These are phyloP conservation scores for Penicillium odoratum DNA, from an alignment of 495 filamentous ascomycete species.

Conservation along the genomic window DNA sequence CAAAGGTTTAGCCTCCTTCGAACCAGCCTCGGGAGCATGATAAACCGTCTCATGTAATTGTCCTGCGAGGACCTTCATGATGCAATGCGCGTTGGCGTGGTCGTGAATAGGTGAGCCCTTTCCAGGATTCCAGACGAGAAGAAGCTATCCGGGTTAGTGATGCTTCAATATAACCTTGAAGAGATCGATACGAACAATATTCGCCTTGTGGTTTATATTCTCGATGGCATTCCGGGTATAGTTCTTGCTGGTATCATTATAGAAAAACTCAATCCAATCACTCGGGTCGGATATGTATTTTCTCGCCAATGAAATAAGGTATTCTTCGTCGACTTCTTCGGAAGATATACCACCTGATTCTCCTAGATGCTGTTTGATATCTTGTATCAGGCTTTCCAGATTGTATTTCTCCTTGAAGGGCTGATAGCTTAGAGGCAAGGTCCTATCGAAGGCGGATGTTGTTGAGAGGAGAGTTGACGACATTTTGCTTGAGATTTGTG, in stretches of 20 bases:
- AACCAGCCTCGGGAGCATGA: constrained; percentile 54
- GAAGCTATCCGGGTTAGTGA: constrained; percentile 50
- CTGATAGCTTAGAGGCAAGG: constrained; percentile 19
- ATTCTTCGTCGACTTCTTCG: constrained; percentile 27
- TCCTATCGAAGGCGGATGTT: constrained; percentile 13
- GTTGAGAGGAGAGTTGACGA: constrained; percentile 15
- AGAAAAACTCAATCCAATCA: constrained; percentile 35
- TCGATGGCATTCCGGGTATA: constrained; percentile 42
- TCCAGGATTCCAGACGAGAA: constrained; percentile 86
- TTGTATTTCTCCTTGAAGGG: constrained; percentile 26
- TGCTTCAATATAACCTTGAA: not conserved
- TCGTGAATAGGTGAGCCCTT: constrained; percentile 83
- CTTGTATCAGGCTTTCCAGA: constrained; percentile 29
- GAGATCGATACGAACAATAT: constrained; percentile 23
- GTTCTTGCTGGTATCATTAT: constrained; percentile 39
- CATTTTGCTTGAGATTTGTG: constrained; percentile 13
- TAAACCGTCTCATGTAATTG: constrained; percentile 76
- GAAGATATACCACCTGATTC: constrained; percentile 31
- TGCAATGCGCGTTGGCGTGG: constrained; percentile 77
- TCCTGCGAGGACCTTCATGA: constrained; percentile 55
- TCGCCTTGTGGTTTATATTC: constrained; percentile 40
- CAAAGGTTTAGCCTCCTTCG: constrained; percentile 19
- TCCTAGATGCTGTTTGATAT: constrained; percentile 34
- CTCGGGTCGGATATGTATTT: constrained; percentile 35
- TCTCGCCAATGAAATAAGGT: constrained; percentile 30